Evolutionary conservation across 2,329 filamentous ascomycete species (phyloP), one percentile per base, ranked within the genome.

Genomic region (Trichoderma citrinoviride): DNA sequence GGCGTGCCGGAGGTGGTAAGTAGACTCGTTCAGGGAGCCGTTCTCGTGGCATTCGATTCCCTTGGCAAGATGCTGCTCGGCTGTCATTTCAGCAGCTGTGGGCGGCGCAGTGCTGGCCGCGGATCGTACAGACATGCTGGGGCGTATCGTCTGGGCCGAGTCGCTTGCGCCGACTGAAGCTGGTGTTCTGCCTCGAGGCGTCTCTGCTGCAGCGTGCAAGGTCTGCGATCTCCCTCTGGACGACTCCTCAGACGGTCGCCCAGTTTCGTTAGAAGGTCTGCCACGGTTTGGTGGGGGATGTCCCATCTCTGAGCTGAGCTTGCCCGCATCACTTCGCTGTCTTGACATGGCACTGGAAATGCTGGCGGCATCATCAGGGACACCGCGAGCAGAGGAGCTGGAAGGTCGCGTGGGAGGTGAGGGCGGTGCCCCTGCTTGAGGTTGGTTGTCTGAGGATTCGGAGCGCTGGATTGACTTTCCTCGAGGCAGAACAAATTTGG

Each of bases 1-100:
- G 4, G 95, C 95, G 66, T 96, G 86, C 40, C 95, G 90, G 50
- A 99, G 84, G 74, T 99, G 95, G 74, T 98, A 99, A 0, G 95
- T 98, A 0, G 94, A 98, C 77, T 98, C 93, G 68, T 93, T 93
- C 33, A 97, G 81, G 12, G 91, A 89, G 19, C 94, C 94, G 53
- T 89, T 87, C 74, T 97, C 92, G 73, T 99, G 95, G 66, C 92
- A 89, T 67, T 92, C 88, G 65, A 99, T 95, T 8, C 92, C 95
- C 78, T 94, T 95, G 29, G 90, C 85, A 52, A 98, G 86, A 74
- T 99, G 94, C 66, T 98, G 90, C 69, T 98, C 93, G 0, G 92
- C 83, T 3, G 91, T 90, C 73, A 92, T 87, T 37, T 93, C 90
- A 2, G 87, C 84, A 47, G 86, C 81, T 5, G 85, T 84, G 7